phyloP scores from a whole-genome alignment of 2,329 filamentous ascomycete species.

The Cladophialophora bantiana region DNA sequence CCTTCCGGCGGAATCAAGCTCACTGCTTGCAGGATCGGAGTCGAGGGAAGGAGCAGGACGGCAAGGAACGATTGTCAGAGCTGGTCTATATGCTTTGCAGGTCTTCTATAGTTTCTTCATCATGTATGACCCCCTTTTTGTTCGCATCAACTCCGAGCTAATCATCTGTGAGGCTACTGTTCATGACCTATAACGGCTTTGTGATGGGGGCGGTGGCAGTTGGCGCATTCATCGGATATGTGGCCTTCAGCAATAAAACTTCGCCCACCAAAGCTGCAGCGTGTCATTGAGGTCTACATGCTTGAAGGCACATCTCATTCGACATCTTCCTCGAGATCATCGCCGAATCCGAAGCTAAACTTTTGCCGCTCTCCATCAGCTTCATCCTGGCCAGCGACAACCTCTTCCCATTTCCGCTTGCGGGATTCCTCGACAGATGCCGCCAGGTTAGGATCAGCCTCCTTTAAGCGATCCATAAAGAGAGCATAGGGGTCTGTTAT shows the following conservation, averaged over 20 bases:
- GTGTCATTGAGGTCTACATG: slow-evolving; percentile 71
- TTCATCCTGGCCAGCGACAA: slow-evolving; percentile 66
- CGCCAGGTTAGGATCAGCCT: slow-evolving; percentile 70
- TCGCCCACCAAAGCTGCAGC: slow-evolving; percentile 83
- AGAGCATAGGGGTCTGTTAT: slow-evolving; percentile 75
- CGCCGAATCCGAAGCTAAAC: slow-evolving; percentile 71
- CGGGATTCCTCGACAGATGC: slow-evolving; percentile 66
- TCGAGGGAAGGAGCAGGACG: slow-evolving; percentile 67
- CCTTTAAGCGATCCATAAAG: slow-evolving; percentile 73
- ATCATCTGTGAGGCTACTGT: slow-evolving; percentile 75
- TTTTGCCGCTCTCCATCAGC: slow-evolving; percentile 49
- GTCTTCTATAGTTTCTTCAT: slow-evolving; percentile 99
- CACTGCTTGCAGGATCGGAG: slow-evolving; percentile 77
- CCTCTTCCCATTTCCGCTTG: slow-evolving; percentile 87
- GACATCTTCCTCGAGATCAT: slow-evolving; percentile 59
- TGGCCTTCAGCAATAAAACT: slow-evolving; percentile 76
- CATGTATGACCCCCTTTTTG: slow-evolving; percentile 68
- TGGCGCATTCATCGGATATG: slow-evolving; percentile 87
- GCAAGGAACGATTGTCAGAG: slow-evolving; percentile 79
- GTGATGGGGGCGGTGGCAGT: slow-evolving; percentile 91
- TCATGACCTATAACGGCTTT: slow-evolving; percentile 99
- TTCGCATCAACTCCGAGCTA: neutral
- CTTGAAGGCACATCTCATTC: slow-evolving; percentile 14
- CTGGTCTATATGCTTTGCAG: slow-evolving; percentile 84
- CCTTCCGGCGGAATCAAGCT: slow-evolving; percentile 61